Conservation (phyloP, 2,329 filamentous ascomycete species). For the Calonectria crousiana region DNA sequence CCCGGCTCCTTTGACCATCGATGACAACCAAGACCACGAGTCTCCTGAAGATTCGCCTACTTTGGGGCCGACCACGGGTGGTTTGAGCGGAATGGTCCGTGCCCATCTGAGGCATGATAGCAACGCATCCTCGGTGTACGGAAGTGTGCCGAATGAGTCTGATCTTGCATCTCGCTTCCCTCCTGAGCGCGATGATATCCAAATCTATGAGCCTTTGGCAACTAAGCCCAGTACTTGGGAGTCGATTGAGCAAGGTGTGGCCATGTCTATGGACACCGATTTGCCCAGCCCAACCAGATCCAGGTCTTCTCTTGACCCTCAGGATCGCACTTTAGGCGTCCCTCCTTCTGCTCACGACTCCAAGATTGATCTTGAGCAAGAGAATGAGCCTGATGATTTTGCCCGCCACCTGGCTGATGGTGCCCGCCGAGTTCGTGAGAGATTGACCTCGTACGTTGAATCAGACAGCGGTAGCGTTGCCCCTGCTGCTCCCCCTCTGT, state of each 20-base stretch:
- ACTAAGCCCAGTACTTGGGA: slow-evolving; percentile 60
- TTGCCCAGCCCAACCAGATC: slow-evolving; percentile 38
- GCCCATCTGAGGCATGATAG: slow-evolving; percentile 88
- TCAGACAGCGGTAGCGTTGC: slow-evolving; percentile 61
- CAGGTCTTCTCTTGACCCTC: slow-evolving; percentile 35
- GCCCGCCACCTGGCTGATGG: slow-evolving; percentile 79
- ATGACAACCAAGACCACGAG: slow-evolving; percentile 30
- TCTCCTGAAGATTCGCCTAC: slow-evolving; percentile 78
- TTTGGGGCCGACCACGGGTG: slow-evolving; percentile 73
- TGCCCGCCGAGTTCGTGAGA: slow-evolving; percentile 78
- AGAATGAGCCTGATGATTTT: slow-evolving; percentile 73
- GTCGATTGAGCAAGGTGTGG: slow-evolving; percentile 46
- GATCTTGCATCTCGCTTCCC: slow-evolving; percentile 48
- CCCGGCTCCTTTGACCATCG: slow-evolving; percentile 57
- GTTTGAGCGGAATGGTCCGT: slow-evolving; percentile 82
- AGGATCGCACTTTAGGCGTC: neutral
- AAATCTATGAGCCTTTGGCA: slow-evolving; percentile 38
- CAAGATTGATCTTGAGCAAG: slow-evolving; percentile 56
- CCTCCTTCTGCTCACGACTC: slow-evolving; percentile 24
- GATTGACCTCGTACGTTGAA: slow-evolving; percentile 76
- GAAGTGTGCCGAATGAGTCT: slow-evolving; percentile 55
- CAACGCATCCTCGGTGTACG: slow-evolving; percentile 83
- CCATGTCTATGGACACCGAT: slow-evolving; percentile 42
- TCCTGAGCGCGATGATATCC: slow-evolving; percentile 49
- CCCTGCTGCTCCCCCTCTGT: slow-evolving; percentile 42